A percentile compares a stretch with the other conserved stretches of the same genome.
These are phyloP conservation scores for Chalciporus pseudorubinellus DNA, from an alignment of 768 basidiomycete species.

Conservation along the genomic window DNA sequence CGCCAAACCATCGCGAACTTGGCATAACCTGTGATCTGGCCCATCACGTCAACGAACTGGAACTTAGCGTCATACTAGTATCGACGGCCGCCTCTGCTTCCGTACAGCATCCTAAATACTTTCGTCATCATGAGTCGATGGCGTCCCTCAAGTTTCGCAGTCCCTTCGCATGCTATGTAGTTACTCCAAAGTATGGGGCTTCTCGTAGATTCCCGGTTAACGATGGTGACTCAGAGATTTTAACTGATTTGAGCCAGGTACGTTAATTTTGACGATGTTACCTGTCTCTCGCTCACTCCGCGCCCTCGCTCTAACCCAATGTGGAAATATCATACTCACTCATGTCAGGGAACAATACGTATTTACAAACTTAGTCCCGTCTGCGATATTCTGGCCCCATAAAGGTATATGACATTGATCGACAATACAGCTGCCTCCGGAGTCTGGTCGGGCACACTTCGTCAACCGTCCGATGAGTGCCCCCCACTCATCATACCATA, in stretches of 20 bases:
- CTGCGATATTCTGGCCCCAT: conserved; percentile 5
- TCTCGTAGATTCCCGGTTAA: conserved; percentile 19
- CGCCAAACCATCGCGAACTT: background rate
- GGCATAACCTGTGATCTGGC: background rate
- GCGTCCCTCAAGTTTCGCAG: too few relatives aligned
- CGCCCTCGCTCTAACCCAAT: background rate
- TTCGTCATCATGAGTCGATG: conserved; percentile 36
- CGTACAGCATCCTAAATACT: conserved; percentile 33
- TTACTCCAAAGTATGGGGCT: conserved; percentile 35
- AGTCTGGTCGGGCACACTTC: conserved; percentile 5
- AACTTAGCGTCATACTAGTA: conserved; percentile 45
- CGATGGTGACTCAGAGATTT: conserved; percentile 35
- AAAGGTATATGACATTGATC: conserved; percentile 12
- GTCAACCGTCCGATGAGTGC: background rate
- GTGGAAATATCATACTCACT: background rate
- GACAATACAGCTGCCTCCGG: background rate
- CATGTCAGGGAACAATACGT: conserved; percentile 1
- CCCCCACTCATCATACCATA: background rate
- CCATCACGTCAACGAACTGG: conserved; percentile 27
- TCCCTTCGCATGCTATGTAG: conserved; percentile 38
- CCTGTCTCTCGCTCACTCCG: background rate
- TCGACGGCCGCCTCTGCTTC: conserved; percentile 38
- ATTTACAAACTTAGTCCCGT: background rate
- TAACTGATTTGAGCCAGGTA: conserved; percentile 44
- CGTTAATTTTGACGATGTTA: conserved; percentile 4